Conservation (phyloP, 257 asterid genomes). For the Striga asiatica region DNA sequence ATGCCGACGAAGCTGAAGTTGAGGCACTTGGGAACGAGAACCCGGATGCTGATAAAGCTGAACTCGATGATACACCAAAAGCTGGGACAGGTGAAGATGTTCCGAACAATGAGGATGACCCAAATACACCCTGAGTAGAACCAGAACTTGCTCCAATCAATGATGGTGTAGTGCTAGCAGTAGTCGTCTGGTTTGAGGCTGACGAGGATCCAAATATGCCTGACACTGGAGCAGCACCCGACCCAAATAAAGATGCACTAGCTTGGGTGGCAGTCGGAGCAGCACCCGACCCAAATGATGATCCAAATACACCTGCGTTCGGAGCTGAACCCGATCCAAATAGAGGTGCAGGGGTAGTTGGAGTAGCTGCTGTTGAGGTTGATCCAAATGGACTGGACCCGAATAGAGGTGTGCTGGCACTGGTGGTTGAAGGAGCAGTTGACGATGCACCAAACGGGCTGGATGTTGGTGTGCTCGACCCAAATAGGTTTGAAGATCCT, state of each 20-base stretch:
- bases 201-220: conserved; percentile 21
- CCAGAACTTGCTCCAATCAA: conserved; percentile 26
- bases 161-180: conserved; percentile 19
- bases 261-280: conserved; percentile 13
- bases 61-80: conserved; percentile 15
- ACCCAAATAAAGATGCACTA: conserved; percentile 16
- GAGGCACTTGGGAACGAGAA: conserved; percentile 32
- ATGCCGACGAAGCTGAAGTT: conserved; percentile 30
- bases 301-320: conserved; percentile 10
- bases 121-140: conserved; percentile 23
- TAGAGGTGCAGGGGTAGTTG: conserved; percentile 9
- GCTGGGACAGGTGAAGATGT: conserved; percentile 25
- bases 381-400: conserved; percentile 26
- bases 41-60: conserved; percentile 20
- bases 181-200: conserved; percentile 14
- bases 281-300: neutral
- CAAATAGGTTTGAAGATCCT: conserved; percentile 26
- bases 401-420: conserved; percentile 24
- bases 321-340: conserved; percentile 19
- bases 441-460: conserved; percentile 29
- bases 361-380: conserved; percentile 10
- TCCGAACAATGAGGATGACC: conserved; percentile 17
- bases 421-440: conserved; percentile 25
- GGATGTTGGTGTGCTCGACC: conserved; percentile 30
- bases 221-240: conserved; percentile 15